Base-by-base conservation (phyloP, 2,329 filamentous ascomycete species). In the Fusarium piperis region DNA sequence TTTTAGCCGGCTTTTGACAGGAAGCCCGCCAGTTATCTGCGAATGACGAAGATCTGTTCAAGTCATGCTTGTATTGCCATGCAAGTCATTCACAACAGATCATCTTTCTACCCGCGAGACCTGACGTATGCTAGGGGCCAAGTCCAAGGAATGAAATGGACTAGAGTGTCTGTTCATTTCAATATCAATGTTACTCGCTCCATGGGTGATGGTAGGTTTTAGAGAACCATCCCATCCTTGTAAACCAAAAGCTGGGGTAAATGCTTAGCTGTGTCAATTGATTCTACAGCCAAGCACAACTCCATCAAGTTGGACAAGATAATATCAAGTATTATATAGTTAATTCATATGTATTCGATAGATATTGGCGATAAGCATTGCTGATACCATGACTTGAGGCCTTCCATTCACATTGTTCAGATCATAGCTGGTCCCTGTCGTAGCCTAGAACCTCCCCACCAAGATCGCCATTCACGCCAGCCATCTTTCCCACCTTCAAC, bases 401-500 rank as follows among this genome's bases (percentile, higher is more conserved):
- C 39, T 41, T 46, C 20, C 23, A 23, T 46, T 46, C 23, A 46
- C 28, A 15, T 20, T 32, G 46, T 26, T 56, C 51, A 23, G 33
- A 30, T 48, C 44, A 48, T 48, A 23, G 33, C 48, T 30, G 48
- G 59, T 67, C 66, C 69, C 48, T 48, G 56, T 41, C 62, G 30
- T 30, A 41, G 61, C 61, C 66, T 30, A 48, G 52, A 38, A 15
- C 39, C 51, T 72, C 41, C 67, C 62, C 70, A 53, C 71, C 48
- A 64, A 62, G 62, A 69, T 72, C 62, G 58, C 41, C 62, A 71
- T 71, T 74, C 71, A 74, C 67, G 62, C 18, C 60, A 46, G 36
- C 44, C 44, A 61, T 60, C 39, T 56, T 53, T 70, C 44, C 58
- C 41, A 44, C 55, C 61, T 61, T 60, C 67, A 74, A 62, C 66